Base-by-base conservation (phyloP, 768 basidiomycete genomes). In the Termitomyces sp. region DNA sequence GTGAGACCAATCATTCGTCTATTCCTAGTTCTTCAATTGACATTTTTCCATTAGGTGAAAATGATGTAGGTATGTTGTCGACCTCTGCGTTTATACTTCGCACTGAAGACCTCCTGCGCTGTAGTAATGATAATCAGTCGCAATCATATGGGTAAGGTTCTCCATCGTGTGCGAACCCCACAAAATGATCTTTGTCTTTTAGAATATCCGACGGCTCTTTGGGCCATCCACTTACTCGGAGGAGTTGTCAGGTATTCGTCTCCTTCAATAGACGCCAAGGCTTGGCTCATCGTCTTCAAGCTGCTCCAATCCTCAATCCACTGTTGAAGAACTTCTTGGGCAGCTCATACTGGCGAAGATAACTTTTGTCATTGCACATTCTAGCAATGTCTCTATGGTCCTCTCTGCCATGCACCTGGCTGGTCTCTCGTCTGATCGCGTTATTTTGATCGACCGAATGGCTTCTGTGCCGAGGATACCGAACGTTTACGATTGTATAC, bases 281-380 rank as follows among this genome's bases (percentile, higher is more conserved):
- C 62, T 43, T 56, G 31, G 12, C 42, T 56, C 8, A 56, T 45
- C 31, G 31, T 45, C 42, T 32, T 56, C 68, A 56, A 84, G 83
- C 40, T 81, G 78, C 60, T 83, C 85, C 4, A 87, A 85, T 57
- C 84, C 85, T 5, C 73, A 76, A 37, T 85, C 79, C 67, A 82
- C 79, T n/a, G 65, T 74, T 1, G 79, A 77, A 12, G 86, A 87
- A 66, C 76, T 87, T 20, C 75, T 67, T 4, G 77, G 83, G 67
- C 86, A 87, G 61, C 69, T 86, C 29, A 72, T 69, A 57, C 67
- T 74, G 4, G 78, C 78, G 42, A 78, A 74, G 53, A 73, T 79
- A 15, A 74, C 74, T 11, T 67, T 85, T 20, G 67, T 84, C 46
- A 71, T 86, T 52, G 72, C 73, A 9, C 80, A 83, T 61, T 78